Evolutionary conservation across 768 basidiomycete genomes (phyloP).

Genomic region (Termitomyces sp.): DNA sequence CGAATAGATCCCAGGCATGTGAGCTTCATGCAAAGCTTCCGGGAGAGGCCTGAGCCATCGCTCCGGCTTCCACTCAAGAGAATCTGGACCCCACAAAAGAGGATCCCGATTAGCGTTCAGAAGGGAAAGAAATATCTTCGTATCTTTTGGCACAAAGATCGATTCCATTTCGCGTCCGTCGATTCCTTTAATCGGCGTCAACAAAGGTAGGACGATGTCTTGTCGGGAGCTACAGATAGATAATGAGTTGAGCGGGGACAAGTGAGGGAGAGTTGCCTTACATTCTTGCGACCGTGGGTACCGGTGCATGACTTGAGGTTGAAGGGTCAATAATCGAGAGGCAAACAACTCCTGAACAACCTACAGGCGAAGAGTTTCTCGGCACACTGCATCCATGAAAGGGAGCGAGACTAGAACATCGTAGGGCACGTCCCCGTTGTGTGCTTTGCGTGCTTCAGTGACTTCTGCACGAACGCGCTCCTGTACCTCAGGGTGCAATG

Average conservation of each 20-base stretch:
- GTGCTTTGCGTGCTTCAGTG: constrained; percentile 17
- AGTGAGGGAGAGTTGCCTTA: constrained; percentile 1
- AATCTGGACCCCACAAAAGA: neutral
- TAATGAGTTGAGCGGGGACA: too few species aligned
- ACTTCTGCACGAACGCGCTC: constrained; percentile 37
- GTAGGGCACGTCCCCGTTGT: constrained; percentile 16
- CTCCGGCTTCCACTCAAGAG: neutral
- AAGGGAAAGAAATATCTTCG: neutral
- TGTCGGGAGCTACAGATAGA: neutral
- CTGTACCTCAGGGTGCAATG: constrained; percentile 32
- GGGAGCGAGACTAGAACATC: constrained; percentile 22
- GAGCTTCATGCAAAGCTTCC: constrained; percentile 26
- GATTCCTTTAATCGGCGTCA: neutral
- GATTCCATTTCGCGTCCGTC: constrained; percentile 19
- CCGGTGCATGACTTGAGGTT: constrained; percentile 12
- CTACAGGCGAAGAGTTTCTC: constrained; percentile 21
- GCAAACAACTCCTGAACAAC: neutral
- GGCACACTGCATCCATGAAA: constrained; percentile 23
- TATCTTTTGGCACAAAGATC: constrained; percentile 25
- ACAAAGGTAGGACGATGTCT: neutral
- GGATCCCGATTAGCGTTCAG: constrained; percentile 2
- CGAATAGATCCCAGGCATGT: constrained; percentile 33
- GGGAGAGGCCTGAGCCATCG: constrained; percentile 38
- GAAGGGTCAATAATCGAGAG: neutral
- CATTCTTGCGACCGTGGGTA: constrained; percentile 19